phyloP scores from a whole-genome alignment of 768 basidiomycete genomes.

The Suillus brevipes region DNA sequence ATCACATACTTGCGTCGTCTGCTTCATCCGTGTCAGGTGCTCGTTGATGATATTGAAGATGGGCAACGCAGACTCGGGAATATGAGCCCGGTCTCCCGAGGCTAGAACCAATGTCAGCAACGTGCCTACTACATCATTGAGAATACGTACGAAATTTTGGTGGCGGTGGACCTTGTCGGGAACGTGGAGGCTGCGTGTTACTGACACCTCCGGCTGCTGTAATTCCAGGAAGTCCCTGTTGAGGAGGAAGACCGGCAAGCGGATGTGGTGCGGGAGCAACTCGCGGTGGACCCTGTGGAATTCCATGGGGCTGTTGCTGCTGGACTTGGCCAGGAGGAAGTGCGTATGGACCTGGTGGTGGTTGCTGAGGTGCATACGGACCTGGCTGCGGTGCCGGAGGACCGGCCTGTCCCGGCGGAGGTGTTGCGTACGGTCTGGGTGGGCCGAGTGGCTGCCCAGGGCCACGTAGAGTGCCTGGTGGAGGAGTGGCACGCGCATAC shows the following conservation, averaged over 20 bases:
- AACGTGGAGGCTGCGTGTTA: conserved; percentile 32
- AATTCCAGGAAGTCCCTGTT: conserved; percentile 29
- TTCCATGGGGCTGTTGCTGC: conserved; percentile 31
- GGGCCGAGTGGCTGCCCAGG: conserved; percentile 30
- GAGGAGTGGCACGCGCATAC: conserved; percentile 43
- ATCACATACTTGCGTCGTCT: conserved; percentile 68
- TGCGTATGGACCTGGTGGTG: conserved; percentile 31
- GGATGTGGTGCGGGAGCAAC: conserved; percentile 31
- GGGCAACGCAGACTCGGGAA: conserved; percentile 66
- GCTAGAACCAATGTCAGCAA: conserved; percentile 46
- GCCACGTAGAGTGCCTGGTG: conserved; percentile 36
- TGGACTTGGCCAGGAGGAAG: conserved; percentile 28
- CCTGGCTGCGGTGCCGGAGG: conserved; percentile 22
- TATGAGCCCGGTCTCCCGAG: conserved; percentile 89
- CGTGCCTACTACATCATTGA: conserved; percentile 1
- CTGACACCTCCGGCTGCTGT: conserved; percentile 27
- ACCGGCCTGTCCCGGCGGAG: conserved; percentile 16
- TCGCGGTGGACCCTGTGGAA: conserved; percentile 27
- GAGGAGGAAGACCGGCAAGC: conserved; percentile 26
- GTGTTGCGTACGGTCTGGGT: conserved; percentile 29
- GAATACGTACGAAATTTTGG: conserved; percentile 61
- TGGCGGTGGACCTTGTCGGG: conserved; percentile 40
- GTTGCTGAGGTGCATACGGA: conserved; percentile 23
- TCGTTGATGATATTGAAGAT: conserved; percentile 66
- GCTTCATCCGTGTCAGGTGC: conserved; percentile 67